Percentiles rank a stretch among this genome's conserved stretches.
These are phyloP conservation scores for Lichtheimia ramosa DNA, from an alignment of 371 early-diverging fungal genomes.

Conservation along the genomic window DNA sequence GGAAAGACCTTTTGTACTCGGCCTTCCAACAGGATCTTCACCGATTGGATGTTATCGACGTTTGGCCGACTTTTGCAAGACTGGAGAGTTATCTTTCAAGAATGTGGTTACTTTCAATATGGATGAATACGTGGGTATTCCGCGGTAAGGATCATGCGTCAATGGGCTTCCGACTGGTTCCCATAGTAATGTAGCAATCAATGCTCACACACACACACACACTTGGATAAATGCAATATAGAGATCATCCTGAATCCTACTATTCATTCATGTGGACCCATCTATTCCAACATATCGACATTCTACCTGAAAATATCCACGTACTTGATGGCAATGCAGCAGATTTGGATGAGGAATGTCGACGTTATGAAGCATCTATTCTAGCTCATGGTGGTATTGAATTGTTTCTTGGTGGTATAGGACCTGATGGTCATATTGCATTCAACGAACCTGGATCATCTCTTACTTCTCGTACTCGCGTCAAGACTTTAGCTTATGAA, in stretches of 20 bases:
- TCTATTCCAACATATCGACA: constrained; percentile 83
- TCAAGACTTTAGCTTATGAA: constrained; percentile 91
- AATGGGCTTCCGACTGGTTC: constrained; percentile 82
- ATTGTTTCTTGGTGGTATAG: constrained; percentile 81
- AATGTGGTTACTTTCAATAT: constrained; percentile 74
- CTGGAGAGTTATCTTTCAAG: constrained; percentile 63
- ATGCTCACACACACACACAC: not conserved
- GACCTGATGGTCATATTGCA: constrained; percentile 91
- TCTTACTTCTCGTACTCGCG: constrained; percentile 80
- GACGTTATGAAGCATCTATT: constrained; percentile 78
- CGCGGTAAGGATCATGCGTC: constrained; percentile 64
- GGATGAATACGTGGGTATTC: constrained; percentile 67
- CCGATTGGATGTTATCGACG: constrained; percentile 75
- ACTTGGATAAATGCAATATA: not conserved
- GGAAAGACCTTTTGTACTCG: constrained; percentile 83
- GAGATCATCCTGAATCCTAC: constrained; percentile 81
- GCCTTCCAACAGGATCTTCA: constrained; percentile 87
- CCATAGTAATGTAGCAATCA: constrained; percentile 34
- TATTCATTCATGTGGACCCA: constrained; percentile 88
- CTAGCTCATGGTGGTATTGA: constrained; percentile 80
- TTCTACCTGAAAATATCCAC: constrained; percentile 76
- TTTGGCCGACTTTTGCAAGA: constrained; percentile 60
- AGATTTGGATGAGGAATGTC: constrained; percentile 80
- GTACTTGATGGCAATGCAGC: constrained; percentile 84
- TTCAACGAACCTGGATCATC: constrained; percentile 93